These are phyloP conservation scores for Komagataella pastoris DNA, from an alignment of 805 yeast genomes.

Conservation along the genomic window DNA sequence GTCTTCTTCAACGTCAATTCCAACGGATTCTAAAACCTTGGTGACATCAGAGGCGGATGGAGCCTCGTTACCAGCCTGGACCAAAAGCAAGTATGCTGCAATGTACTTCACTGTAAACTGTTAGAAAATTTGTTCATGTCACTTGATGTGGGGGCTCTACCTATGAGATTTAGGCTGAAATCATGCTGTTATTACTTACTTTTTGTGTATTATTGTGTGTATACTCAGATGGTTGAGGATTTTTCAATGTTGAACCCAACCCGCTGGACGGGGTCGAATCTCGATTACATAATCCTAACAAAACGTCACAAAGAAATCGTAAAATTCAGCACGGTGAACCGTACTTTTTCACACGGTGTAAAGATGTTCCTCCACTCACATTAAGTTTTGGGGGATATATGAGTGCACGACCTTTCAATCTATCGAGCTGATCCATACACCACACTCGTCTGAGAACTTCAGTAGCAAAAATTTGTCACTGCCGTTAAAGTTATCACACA, in stretches of 20 bases:
- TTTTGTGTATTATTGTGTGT: not conserved
- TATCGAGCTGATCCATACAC: not conserved
- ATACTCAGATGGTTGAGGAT: not conserved
- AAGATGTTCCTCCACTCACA: not conserved
- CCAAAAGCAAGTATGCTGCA: slow-evolving; percentile 87
- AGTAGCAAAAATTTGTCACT: not conserved
- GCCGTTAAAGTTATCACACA: not conserved
- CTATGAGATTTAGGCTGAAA: not conserved
- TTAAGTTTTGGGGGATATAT: slow-evolving; percentile 1
- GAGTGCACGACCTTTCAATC: slow-evolving; percentile 1
- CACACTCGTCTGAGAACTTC: not conserved
- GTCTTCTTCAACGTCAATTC: slow-evolving; percentile 77
- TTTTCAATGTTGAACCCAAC: not conserved
- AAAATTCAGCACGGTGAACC: not conserved
- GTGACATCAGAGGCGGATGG: slow-evolving; percentile 89
- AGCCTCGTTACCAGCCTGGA: slow-evolving; percentile 74
- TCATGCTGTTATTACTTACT: not conserved
- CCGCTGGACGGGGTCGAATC: not conserved
- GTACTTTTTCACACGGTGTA: not conserved
- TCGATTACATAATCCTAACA: not conserved
- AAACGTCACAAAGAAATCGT: not conserved
- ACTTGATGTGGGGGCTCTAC: not conserved
- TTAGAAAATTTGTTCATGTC: slow-evolving; percentile 2
- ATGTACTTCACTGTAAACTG: slow-evolving; percentile 57
- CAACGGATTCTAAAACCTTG: slow-evolving; percentile 84